phyloP scores from a whole-genome alignment of 2,329 filamentous ascomycete genomes.

The Neopestalotiopsis clavispora region DNA sequence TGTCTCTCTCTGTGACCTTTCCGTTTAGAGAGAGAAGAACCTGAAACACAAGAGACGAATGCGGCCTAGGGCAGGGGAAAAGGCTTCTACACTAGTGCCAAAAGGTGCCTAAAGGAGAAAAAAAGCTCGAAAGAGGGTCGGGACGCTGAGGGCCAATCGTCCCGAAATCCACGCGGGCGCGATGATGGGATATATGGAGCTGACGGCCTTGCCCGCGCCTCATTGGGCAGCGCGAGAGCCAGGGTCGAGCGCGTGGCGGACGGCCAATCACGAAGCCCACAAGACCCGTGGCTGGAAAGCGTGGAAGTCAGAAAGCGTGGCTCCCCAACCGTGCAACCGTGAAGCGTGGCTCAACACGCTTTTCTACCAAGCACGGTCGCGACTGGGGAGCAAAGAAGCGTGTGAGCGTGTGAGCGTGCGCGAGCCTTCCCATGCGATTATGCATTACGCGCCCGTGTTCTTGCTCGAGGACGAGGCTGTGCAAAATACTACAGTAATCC shows the following conservation, averaged over 20 bases:
- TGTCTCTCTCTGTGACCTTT: not conserved
- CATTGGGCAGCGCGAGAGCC: conserved; percentile 21
- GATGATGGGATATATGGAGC: conserved; percentile 8
- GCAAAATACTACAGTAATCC: not conserved
- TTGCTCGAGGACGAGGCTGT: not conserved
- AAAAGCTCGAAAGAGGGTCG: not conserved
- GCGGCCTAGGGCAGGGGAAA: not conserved
- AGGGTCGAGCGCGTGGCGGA: conserved; percentile 18
- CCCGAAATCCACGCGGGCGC: conserved; percentile 21
- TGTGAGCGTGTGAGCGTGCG: no score
- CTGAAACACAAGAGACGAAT: conserved; percentile 16
- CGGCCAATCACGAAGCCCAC: conserved; percentile 15
- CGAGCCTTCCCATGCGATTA: not conserved
- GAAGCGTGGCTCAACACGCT: conserved; percentile 2
- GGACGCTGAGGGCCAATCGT: conserved; percentile 21
- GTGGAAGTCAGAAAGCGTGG: not conserved
- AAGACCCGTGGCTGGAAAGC: conserved; percentile 2
- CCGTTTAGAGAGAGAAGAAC: conserved; percentile 2
- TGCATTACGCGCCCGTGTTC: not conserved
- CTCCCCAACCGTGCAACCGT: not conserved
- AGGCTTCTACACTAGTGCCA: not conserved
- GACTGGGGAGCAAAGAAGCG: no score
- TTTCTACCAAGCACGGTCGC: not conserved
- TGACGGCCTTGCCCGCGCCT: conserved; percentile 2
- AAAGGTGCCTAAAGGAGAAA: not conserved